A percentile compares a stretch with the other conserved stretches of the same genome.
These are phyloP conservation scores for Globisporangium camurandrum DNA, from an alignment of 352 stramenopile species.

Conservation along the genomic window DNA sequence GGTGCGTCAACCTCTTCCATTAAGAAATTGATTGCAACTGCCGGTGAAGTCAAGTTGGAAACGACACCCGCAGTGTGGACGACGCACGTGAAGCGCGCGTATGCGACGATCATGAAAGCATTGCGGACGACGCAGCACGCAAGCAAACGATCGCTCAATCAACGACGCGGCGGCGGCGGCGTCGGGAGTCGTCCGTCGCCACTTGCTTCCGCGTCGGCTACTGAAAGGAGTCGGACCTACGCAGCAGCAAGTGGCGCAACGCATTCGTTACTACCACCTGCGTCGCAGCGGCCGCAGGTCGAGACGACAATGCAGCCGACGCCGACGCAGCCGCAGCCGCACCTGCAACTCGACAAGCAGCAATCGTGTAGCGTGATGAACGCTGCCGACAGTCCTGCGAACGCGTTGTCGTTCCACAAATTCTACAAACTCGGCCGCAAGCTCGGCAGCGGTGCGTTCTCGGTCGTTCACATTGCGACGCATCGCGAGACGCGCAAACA, in stretches of 20 bases:
- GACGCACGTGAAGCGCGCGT: conserved; percentile 58
- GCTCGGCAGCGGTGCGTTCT: conserved; percentile 83
- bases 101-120: conserved; percentile 74
- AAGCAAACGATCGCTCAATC: conserved; percentile 7
- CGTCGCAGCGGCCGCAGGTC: too few species aligned
- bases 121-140: conserved; percentile 40
- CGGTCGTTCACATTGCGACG: conserved; percentile 81
- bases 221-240: too few species aligned
- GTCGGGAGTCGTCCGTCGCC: conserved; percentile 14
- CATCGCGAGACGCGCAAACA: conserved; percentile 65
- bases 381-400: conserved; percentile 1
- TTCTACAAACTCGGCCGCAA: conserved; percentile 81
- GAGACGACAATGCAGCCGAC: not conserved
- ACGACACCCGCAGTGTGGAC: conserved; percentile 53
- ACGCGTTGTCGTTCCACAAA: conserved; percentile 46
- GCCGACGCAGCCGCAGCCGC: not conserved
- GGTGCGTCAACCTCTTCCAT: conserved; percentile 49
- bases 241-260: not conserved
- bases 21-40: conserved; percentile 68
- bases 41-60: conserved; percentile 70
- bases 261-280: too few species aligned
- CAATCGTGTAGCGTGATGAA: conserved; percentile 40
- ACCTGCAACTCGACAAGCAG: conserved; percentile 24
- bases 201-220: conserved; percentile 3
- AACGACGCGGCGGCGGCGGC: conserved; percentile 6